Conservation (phyloP, 176 grass and related monocot genomes). For the Olyra latifolia region DNA sequence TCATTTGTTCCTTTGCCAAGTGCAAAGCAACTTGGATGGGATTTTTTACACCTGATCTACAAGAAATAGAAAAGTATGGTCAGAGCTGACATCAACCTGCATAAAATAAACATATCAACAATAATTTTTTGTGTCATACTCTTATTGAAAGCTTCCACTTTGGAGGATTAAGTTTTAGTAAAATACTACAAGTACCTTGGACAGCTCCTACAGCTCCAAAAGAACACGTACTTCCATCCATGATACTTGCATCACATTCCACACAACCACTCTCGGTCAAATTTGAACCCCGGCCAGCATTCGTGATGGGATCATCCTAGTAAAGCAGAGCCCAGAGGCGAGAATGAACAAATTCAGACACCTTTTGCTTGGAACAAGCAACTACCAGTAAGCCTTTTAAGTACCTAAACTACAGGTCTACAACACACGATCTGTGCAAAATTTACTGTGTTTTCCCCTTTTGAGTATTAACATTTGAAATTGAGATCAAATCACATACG, state of each 20-base stretch:
- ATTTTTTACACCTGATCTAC: slow-evolving; percentile 95
- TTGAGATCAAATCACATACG: neutral
- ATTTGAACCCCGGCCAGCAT: slow-evolving; percentile 89
- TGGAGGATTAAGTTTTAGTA: slow-evolving; percentile 3
- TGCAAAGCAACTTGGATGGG: slow-evolving; percentile 70
- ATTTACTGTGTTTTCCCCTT: neutral
- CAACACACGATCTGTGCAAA: neutral
- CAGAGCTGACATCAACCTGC: slow-evolving; percentile 6
- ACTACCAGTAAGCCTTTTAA: neutral
- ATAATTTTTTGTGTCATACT: neutral
- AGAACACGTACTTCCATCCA: slow-evolving; percentile 78
- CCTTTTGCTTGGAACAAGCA: slow-evolving; percentile 27
- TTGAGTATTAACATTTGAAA: neutral
- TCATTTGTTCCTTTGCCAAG: slow-evolving; percentile 80
- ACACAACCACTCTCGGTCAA: slow-evolving; percentile 83
- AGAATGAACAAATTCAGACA: slow-evolving; percentile 11
- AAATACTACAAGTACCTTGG: slow-evolving; percentile 58
- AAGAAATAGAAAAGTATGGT: slow-evolving; percentile 48
- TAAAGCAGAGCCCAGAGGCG: slow-evolving; percentile 13
- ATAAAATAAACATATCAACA: slow-evolving; percentile 2
- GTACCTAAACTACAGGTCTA: neutral
- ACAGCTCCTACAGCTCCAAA: slow-evolving; percentile 93
- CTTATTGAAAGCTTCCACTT: neutral
- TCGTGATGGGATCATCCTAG: slow-evolving; percentile 91
- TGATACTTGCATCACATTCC: slow-evolving; percentile 96